Evolutionary conservation across 371 early-diverging fungal species (phyloP), one percentile per base, ranked within the genome.

Genomic region (Syncephalastrum racemosum): DNA sequence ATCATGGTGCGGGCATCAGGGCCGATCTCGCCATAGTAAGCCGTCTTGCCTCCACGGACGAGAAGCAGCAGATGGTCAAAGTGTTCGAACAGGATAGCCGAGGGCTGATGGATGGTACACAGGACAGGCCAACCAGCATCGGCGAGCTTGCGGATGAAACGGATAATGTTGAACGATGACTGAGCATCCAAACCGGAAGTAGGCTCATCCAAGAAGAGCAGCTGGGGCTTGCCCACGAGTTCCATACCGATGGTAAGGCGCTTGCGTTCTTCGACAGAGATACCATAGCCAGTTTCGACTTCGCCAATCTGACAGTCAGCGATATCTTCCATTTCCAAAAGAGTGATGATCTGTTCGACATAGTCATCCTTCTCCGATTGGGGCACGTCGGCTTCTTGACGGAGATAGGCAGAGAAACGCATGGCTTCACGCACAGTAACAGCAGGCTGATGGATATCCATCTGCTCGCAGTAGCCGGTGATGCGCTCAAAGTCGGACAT

Each of bases 161-260:
- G 75, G 6, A 90, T 66, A 47, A 90, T 84, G 59, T 84, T 86
- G 66, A 79, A 80, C 19, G 87, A 84, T 19, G 86, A 86, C 59
- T 80, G 79, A 3, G 81, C 76, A 59, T 82, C 89, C 24, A 82
- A 70, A 56, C 91, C 80, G 36, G 85, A 84, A n/a, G 92, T 92
- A 16, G 92, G 91, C 65, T 93, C 94, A 67, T 93, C 94, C 53
- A 93, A 70, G 70, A 90, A 90, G 48, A 91, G 71, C 19, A 90
- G 73, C 41, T 77, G 68, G 15, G 90, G 90, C 63, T 81, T 82
- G 24, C 87, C 84, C 2, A 92, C 84, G 14, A 92, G 75, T 67
- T 90, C 90, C 60, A 71, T 64, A 18, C 81, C 90, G 23, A 89
- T 88, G 19, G 80, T 79, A 20, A 86, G 74, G 24, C 88, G 82